phyloP scores from a whole-genome alignment of 371 early-diverging fungal species.

The Rhizopus arrhizus region DNA sequence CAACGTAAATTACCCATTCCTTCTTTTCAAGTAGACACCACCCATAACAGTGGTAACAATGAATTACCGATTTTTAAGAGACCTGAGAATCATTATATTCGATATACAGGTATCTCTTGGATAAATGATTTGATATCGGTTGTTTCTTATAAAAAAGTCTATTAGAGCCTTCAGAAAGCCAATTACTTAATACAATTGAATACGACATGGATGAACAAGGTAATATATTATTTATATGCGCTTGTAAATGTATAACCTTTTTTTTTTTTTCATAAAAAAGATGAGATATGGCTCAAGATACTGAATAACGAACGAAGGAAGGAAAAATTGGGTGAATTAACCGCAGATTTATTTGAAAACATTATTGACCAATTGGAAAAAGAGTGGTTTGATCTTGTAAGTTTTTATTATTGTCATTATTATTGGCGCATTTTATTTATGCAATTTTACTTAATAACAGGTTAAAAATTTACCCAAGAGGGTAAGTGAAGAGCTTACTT shows the following conservation, averaged over 20 bases:
- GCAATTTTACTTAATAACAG: slow-evolving; percentile 18
- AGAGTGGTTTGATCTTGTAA: slow-evolving; percentile 92
- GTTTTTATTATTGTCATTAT: slow-evolving; percentile 18
- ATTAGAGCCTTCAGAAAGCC: slow-evolving; percentile 81
- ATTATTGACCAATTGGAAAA: slow-evolving; percentile 94
- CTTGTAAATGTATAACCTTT: neutral
- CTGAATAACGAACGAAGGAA: slow-evolving; percentile 69
- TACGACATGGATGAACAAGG: slow-evolving; percentile 98
- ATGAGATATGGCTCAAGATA: slow-evolving; percentile 74
- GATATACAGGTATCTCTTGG: slow-evolving; percentile 48
- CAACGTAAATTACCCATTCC: slow-evolving; percentile 12
- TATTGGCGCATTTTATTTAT: slow-evolving; percentile 11
- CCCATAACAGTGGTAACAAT: slow-evolving; percentile 6
- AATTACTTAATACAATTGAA: slow-evolving; percentile 80
- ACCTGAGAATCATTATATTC: slow-evolving; percentile 63
- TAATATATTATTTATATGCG: slow-evolving; percentile 22
- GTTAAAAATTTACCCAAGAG: slow-evolving; percentile 48
- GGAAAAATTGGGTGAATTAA: slow-evolving; percentile 55
- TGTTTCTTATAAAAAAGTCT: slow-evolving; percentile 1
- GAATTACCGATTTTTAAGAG: slow-evolving; percentile 32
- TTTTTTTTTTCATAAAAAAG: slow-evolving; percentile 21
- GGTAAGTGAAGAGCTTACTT: slow-evolving; percentile 29
- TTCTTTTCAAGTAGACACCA: slow-evolving; percentile 8
- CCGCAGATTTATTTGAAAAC: slow-evolving; percentile 78
- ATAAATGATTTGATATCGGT: neutral